Percentiles rank a stretch among this genome's conserved stretches.
These are phyloP conservation scores for Pichia sp. DNA, from an alignment of 1,139 yeast genomes.

Conservation along the genomic window DNA sequence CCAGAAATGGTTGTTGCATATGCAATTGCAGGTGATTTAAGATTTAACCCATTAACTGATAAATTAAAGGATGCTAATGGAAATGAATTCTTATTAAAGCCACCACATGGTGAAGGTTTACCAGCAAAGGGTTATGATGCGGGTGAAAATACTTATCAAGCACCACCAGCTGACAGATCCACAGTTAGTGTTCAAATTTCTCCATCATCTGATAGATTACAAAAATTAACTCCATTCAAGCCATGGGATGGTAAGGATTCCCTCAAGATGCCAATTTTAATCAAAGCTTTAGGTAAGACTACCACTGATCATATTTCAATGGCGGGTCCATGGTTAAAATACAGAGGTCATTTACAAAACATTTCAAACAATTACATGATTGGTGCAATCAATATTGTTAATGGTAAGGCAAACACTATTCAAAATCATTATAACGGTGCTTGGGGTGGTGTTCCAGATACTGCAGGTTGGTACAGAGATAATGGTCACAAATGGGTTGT, in stretches of 20 bases:
- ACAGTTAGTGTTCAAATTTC: slow-evolving; percentile 67
- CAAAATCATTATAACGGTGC: slow-evolving; percentile 89
- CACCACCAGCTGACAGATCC: slow-evolving; percentile 89
- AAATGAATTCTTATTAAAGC: slow-evolving; percentile 86
- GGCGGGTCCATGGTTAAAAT: slow-evolving; percentile 99
- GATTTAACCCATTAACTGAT: slow-evolving; percentile 97
- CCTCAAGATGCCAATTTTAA: slow-evolving; percentile 80
- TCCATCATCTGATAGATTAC: slow-evolving; percentile 86
- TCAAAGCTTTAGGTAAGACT: slow-evolving; percentile 96
- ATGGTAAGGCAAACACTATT: slow-evolving; percentile 88
- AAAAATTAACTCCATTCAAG: slow-evolving; percentile 82
- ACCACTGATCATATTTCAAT: slow-evolving; percentile 98
- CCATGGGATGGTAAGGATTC: slow-evolving; percentile 98
- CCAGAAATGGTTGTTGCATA: slow-evolving; percentile 97
- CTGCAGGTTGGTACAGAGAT: slow-evolving; percentile 93
- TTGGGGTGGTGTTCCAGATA: slow-evolving; percentile 93
- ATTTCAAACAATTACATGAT: slow-evolving; percentile 98
- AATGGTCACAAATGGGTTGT: slow-evolving; percentile 93
- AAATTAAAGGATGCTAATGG: slow-evolving; percentile 90
- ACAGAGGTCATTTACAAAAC: slow-evolving; percentile 99
- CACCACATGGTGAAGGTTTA: slow-evolving; percentile 89
- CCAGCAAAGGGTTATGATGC: slow-evolving; percentile 90
- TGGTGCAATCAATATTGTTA: slow-evolving; percentile 97
- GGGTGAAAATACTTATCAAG: slow-evolving; percentile 95
- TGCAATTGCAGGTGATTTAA: slow-evolving; percentile 95